phyloP scores from a whole-genome alignment of 441 rosid genomes.

The Isatis lusitanica region DNA sequence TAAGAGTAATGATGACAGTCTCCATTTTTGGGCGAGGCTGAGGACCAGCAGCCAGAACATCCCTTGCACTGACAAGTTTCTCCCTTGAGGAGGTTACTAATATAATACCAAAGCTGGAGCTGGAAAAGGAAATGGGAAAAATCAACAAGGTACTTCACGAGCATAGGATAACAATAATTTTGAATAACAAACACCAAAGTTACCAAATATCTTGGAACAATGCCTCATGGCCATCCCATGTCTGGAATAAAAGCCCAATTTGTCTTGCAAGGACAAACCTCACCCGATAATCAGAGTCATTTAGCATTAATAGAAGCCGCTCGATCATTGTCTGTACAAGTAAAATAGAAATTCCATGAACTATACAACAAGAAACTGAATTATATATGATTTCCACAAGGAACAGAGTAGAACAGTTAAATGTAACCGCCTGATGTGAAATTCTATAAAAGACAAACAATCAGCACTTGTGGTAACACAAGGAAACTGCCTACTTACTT shows the following conservation, averaged over 20 bases:
- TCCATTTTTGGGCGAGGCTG: constrained; percentile 75
- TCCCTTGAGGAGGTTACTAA: constrained; percentile 71
- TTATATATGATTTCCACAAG: neutral
- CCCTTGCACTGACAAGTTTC: constrained; percentile 71
- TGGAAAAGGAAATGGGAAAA: constrained; percentile 37
- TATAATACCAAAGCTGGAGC: constrained; percentile 78
- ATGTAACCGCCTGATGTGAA: too few relatives aligned
- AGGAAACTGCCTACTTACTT: neutral
- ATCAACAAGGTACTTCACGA: neutral
- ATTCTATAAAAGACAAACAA: too few relatives aligned
- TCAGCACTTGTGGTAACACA: too few relatives aligned
- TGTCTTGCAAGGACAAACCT: constrained; percentile 68
- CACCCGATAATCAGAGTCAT: constrained; percentile 93
- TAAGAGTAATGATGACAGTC: constrained; percentile 77
- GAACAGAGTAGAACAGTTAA: too few relatives aligned
- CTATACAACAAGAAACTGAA: constrained; percentile 15
- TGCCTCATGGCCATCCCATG: constrained; percentile 98
- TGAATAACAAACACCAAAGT: constrained; percentile 40
- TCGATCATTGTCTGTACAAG: constrained; percentile 76
- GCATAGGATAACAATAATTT: neutral
- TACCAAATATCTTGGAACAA: constrained; percentile 93
- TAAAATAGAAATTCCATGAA: constrained; percentile 17
- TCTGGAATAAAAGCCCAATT: constrained; percentile 89
- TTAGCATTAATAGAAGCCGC: constrained; percentile 66
- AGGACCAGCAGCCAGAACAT: constrained; percentile 78